phyloP scores from a whole-genome alignment of 169 alveolate species.

The Plasmodium blacklocki region DNA sequence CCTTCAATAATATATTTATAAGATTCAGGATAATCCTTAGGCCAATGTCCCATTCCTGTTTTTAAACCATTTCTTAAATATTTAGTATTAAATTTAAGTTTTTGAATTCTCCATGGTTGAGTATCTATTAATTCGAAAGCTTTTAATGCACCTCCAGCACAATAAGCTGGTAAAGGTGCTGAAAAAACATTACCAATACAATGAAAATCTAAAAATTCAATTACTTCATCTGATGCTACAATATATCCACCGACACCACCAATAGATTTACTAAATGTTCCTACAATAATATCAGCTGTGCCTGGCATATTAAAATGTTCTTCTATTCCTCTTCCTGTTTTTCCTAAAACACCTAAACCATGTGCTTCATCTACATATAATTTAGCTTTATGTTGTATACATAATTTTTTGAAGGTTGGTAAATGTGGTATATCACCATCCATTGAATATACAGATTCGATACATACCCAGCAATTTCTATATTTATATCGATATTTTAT shows the following conservation, averaged over 20 bases:
- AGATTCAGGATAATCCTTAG: slow-evolving; percentile 83
- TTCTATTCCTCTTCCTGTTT: slow-evolving; percentile 90
- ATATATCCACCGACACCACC: slow-evolving; percentile 88
- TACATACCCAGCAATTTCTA: slow-evolving; percentile 83
- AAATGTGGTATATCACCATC: slow-evolving; percentile 90
- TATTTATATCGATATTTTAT: slow-evolving; percentile 74
- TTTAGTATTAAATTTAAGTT: slow-evolving; percentile 77
- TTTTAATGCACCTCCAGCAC: slow-evolving; percentile 86
- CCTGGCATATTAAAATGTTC: slow-evolving; percentile 86
- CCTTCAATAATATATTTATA: slow-evolving; percentile 82
- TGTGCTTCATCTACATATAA: slow-evolving; percentile 91
- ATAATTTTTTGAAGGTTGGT: slow-evolving; percentile 82
- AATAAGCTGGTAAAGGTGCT: slow-evolving; percentile 87
- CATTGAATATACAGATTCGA: slow-evolving; percentile 92
- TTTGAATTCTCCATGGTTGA: slow-evolving; percentile 80
- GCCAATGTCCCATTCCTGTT: slow-evolving; percentile 85
- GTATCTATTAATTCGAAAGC: slow-evolving; percentile 83
- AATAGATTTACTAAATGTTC: slow-evolving; percentile 86
- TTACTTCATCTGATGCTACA: slow-evolving; percentile 79
- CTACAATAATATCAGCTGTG: slow-evolving; percentile 81
- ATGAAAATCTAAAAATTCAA: slow-evolving; percentile 86
- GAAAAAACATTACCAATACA: slow-evolving; percentile 86
- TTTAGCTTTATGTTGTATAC: slow-evolving; percentile 80
- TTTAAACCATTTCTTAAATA: slow-evolving; percentile 79
- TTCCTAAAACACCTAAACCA: slow-evolving; percentile 90